Base-by-base conservation (phyloP, 805 yeast species). In the Vanderwaltozyma tropicalis region DNA sequence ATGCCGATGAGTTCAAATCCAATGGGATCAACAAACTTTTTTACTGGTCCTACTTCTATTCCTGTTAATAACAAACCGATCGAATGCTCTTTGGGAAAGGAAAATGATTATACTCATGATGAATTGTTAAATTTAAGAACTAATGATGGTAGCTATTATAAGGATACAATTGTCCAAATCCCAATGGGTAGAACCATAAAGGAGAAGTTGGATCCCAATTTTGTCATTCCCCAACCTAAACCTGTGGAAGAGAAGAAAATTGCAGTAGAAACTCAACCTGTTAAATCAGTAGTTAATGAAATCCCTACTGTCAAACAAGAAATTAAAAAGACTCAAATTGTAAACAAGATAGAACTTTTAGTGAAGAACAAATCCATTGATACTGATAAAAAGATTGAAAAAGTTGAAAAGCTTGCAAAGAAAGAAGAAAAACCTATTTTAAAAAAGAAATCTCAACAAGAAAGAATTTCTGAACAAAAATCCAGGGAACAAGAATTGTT, bases 101-200 rank as follows among this genome's bases (percentile, higher is more conserved):
- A 12, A 1, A 34, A 34, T 13, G 59, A 54, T 39, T 52, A 41
- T 20, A 51, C 54, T 4, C 50, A 50, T 14, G 50, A 50, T 22
- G 56, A 59, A 37, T 39, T 57, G 6, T 43, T 55, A 18, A 35
- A 46, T 9, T 39, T 52, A 34, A 49, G 42, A 17, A 47, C 40
- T 29, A 33, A 28, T 5, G 58, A 54, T 24, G 58, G 53, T 4
- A 45, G 54, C 16, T 48, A 44, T 25, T 57, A 54, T 39, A 56
- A 44, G 15, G 56, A 52, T 34, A 45, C 48, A 3, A 39, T 39
- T 9, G 54, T 53, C 11, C 49, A 50, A 16, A 43, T 57, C 4
- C 62, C 63, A 4, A 31, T 35, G 14, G 34, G 34, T 5, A 42
- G 47, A 34, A 38, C 37, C 17, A 39, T 32, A 16, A 35, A 37